Base-by-base conservation (phyloP, 2,329 filamentous ascomycete genomes). In the Fonsecaea pedrosoi region DNA sequence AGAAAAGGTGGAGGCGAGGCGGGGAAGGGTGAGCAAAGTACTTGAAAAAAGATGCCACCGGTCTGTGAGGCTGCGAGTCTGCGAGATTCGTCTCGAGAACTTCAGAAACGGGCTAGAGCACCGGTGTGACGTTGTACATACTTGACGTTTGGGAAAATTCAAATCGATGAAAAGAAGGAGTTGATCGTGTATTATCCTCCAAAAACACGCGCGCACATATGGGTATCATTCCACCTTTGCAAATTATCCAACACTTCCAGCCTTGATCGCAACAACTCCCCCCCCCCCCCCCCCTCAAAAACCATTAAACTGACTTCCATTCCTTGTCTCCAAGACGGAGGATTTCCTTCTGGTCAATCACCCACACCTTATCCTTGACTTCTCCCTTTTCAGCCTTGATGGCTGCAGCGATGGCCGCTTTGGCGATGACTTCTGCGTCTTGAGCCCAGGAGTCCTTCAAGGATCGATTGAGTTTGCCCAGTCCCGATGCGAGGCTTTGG, bases 391-490 rank as follows among this genome's bases (percentile, higher is more conserved):
- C 69, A 4, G 77, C 79, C 71, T 78, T 80, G 18, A 81, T 64
- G 0, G 79, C 76, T 21, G 77, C 75, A 62, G 73, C 78, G 7
- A 79, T 75, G 12, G 75, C 75, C 9, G 77, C 75, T 54, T 82
- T 81, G 78, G 76, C 82, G 78, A 96, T 92, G 38, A 90, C 86
- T 64, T 89, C 85, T 4, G 86, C 88, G 60, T 95, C 91, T 80
- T 95, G 91, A 1, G 87, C 91, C 78, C 91, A 84, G 6, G 77
- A 79, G 74, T 96, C 88, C 79, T 88, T 87, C 69, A 88, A 72
- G 6, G 82, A 83, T 64, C 80, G 75, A 56, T 82, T 82, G 2
- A 92, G 37, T 67, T 77, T 79, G 2, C 88, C 87, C 61, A 90
- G 66, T 13, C 81, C 81, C 2, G 80, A 82, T 0, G 90, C 86